Conservation (phyloP, 306 rosid species). For the Prunus davidiana region DNA sequence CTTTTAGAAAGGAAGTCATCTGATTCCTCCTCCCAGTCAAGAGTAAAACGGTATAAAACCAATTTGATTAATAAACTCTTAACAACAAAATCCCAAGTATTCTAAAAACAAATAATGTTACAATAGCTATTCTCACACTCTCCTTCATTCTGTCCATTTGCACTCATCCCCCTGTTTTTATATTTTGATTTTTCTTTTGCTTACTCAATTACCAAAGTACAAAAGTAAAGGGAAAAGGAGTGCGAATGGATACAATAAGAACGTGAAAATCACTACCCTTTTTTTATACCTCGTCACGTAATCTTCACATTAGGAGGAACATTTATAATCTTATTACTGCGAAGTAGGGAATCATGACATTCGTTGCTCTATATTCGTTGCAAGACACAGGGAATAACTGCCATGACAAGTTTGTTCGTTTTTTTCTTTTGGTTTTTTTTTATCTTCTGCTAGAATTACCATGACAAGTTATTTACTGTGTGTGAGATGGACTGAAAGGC, state of each 20-base stretch:
- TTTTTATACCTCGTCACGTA: neutral
- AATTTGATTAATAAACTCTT: neutral
- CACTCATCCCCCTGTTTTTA: neutral
- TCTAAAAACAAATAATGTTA: too few species aligned
- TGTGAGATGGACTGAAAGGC: too few species aligned
- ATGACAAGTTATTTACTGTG: neutral
- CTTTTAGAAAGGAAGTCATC: neutral
- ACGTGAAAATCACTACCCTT: too few species aligned
- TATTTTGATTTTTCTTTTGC: too few species aligned
- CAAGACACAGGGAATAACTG: neutral
- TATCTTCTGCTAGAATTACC: neutral
- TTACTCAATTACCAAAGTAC: neutral
- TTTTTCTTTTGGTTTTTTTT: neutral
- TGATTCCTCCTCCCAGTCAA: neutral
- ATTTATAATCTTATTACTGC: neutral
- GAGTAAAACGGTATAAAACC: neutral
- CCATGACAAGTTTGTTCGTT: neutral
- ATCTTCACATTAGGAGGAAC: neutral
- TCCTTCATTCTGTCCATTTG: too few species aligned
- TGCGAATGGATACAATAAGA: too few species aligned
- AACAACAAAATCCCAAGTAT: neutral
- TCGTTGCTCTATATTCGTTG: too few species aligned
- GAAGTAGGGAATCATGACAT: neutral
- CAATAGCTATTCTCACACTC: too few species aligned
- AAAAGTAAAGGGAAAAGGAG: neutral